These are phyloP conservation scores for Calocybe gambosa DNA, from an alignment of 1,284 basidiomycete genomes.

Conservation along the genomic window DNA sequence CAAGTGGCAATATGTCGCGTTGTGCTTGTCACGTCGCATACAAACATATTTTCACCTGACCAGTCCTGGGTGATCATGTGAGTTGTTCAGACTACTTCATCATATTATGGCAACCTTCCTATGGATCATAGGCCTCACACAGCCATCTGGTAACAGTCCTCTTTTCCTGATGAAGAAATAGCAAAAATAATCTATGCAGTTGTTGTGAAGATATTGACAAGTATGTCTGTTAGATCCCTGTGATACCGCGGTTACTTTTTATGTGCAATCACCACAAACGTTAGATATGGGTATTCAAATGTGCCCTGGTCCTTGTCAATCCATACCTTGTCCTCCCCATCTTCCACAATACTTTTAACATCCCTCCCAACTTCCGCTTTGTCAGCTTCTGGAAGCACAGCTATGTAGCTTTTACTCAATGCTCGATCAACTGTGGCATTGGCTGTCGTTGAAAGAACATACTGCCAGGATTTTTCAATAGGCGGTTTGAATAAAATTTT, in stretches of 20 bases:
- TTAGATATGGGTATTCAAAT: constrained; percentile 45
- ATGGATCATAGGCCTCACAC: too few relatives aligned
- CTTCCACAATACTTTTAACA: constrained; percentile 42
- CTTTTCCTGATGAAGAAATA: too few relatives aligned
- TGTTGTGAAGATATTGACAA: too few relatives aligned
- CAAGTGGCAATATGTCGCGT: too few relatives aligned
- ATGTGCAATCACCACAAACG: constrained; percentile 33
- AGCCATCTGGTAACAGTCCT: too few relatives aligned
- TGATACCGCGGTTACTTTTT: constrained; percentile 34
- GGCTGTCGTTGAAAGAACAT: constrained; percentile 40
- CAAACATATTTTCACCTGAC: too few relatives aligned
- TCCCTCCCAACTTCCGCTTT: constrained; percentile 43
- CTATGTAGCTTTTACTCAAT: constrained; percentile 70
- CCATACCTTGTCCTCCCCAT: constrained; percentile 38
- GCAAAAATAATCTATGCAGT: too few relatives aligned
- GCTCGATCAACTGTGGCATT: constrained; percentile 56
- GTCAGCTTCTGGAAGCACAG: constrained; percentile 48
- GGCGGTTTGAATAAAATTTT: constrained; percentile 44
- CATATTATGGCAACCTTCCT: too few relatives aligned
- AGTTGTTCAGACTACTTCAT: too few relatives aligned
- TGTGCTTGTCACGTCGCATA: too few relatives aligned
- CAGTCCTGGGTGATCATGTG: too few relatives aligned
- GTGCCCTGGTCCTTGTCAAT: constrained; percentile 36
- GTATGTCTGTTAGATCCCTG: too few relatives aligned
- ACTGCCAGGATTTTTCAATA: constrained; percentile 47